Evolutionary conservation across 2,329 filamentous ascomycete species (phyloP), one percentile per base, ranked within the genome.

Genomic region (Ophiostoma sp.): DNA sequence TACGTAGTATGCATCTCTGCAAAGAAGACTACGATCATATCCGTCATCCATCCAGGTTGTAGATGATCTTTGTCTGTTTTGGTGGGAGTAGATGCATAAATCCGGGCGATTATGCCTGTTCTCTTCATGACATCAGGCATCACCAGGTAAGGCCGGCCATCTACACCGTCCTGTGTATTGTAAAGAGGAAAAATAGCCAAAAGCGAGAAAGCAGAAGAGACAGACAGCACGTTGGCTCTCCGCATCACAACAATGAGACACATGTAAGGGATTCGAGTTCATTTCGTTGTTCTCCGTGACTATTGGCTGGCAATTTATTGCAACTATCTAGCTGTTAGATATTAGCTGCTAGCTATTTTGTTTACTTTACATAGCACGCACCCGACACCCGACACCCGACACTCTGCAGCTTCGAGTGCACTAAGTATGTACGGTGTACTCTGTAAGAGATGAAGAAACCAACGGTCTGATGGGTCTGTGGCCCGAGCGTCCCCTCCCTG

Each of bases 371-470:
- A n/a, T n/a, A n/a, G 27, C 27, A 31, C 27, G 27, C 27, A 31
- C 27, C n/a, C n/a, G n/a, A n/a, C n/a, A n/a, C n/a, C 27, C 3
- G 27, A 31, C 27, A 31, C 27, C 27, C 27, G 27, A 31, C 27
- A 31, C 27, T 31, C 3, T 31, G 27, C 27, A 31, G 27, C 27
- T 31, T 31, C 27, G 27, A 31, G 15, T 31, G 27, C 27, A 31
- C 27, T 31, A 31, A 31, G 27, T 31, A 31, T 31, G 27, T 31
- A 31, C 27, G 27, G 27, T 31, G 27, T n/a, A n/a, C n/a, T n/a
- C n/a, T n/a, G n/a, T 31, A 31, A 15, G 39, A 57, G 52, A 57
- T 57, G 52, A 57, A 57, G 52, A 57, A 57, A 57, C 52, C 23
- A 57, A 57, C 52, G 52, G 52, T 15, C 44, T 57, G 52, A 57